Base-by-base conservation (phyloP, 2,329 filamentous ascomycete genomes). In the Xylariaceae sp. region DNA sequence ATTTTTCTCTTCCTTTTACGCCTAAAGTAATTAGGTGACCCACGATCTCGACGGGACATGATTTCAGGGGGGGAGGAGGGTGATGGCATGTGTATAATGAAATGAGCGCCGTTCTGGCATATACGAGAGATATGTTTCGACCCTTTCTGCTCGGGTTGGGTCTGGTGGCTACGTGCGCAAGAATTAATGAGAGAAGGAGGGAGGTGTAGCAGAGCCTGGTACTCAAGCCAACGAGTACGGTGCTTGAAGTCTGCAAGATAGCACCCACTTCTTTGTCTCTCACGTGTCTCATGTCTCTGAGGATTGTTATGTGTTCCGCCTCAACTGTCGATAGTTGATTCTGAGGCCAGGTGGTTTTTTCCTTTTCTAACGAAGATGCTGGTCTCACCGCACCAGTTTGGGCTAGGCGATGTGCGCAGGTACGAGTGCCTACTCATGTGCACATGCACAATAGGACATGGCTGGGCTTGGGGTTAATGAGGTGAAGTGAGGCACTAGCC, bases 1-100 rank as follows among this genome's bases (percentile, higher is more conserved):
- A 58, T 52, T 65, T 57, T 65, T 59, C 56, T 57, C 11, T 53
- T 53, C 54, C 37, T 57, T 59, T 61, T 59, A 55, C 53, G 53
- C 62, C 64, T 57, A 62, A 56, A 63, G 61, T 50, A 55, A 52
- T 13, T 18, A 57, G 48, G 58, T 54, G 39, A 57, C 55, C 61
- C 64, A 70, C 59, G 67, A 70, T 65, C 63, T 70, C 58, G 59
- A 70, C 58, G 68, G 62, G 65, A 65, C 59, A 70, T 63, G 68
- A 70, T 58, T 66, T 62, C 37, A 42, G 11, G 65, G 68, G 68
- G 65, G 63, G 23, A 30, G 64, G 61, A 66, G 54, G 63, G 61
- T 65, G 55, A 47, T 62, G 62, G 58, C 59, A 68, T 59, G 66
- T 69, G 65, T 66, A 64, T 63, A 62, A 64, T 68, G 62, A 63